phyloP scores from a whole-genome alignment of 2,329 filamentous ascomycete genomes.

The Aspergillus niger region DNA sequence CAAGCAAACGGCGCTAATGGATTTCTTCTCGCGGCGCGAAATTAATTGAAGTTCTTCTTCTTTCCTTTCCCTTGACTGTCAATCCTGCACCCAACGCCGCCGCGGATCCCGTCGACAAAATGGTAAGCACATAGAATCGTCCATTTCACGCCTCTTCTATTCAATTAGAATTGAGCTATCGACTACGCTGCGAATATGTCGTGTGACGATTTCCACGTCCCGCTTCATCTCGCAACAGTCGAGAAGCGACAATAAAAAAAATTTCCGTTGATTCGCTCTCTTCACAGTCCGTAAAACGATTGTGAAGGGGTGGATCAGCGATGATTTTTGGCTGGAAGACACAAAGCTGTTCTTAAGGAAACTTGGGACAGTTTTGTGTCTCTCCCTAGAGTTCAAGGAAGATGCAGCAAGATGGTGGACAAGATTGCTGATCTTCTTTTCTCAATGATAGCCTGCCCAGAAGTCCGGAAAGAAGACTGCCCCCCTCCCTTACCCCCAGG shows the following conservation, averaged over 20 bases:
- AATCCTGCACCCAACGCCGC: conserved; percentile 50
- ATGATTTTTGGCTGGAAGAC: conserved; percentile 59
- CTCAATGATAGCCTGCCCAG: conserved; percentile 98
- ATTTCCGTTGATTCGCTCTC: conserved; percentile 39
- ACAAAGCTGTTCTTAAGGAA: conserved; percentile 38
- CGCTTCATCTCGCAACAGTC: conserved; percentile 28
- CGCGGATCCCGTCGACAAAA: conserved; percentile 55
- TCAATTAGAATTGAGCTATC: conserved; percentile 35
- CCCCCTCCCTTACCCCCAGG: conserved; percentile 91
- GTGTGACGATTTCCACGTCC: conserved; percentile 31
- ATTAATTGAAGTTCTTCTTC: conserved; percentile 16
- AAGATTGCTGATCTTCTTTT: conserved; percentile 93
- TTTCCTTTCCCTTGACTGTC: conserved; percentile 33
- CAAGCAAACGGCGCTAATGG: conserved; percentile 25
- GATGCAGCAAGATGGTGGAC: conserved; percentile 70
- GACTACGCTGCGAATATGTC: conserved; percentile 43
- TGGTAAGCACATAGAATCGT: conserved; percentile 59
- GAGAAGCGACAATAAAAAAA: conserved; percentile 23
- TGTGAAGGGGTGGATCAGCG: conserved; percentile 33
- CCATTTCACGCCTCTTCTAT: conserved; percentile 28
- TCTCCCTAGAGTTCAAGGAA: conserved; percentile 94
- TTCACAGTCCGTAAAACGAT: conserved; percentile 29
- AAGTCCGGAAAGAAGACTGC: conserved; percentile 98
- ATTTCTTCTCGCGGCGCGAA: conserved; percentile 21
- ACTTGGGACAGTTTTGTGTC: conserved; percentile 21